Evolutionary conservation across 2,329 filamentous ascomycete genomes (phyloP), one percentile per base, ranked within the genome.

Genomic region (Stachybotrys chlorohalonatus): DNA sequence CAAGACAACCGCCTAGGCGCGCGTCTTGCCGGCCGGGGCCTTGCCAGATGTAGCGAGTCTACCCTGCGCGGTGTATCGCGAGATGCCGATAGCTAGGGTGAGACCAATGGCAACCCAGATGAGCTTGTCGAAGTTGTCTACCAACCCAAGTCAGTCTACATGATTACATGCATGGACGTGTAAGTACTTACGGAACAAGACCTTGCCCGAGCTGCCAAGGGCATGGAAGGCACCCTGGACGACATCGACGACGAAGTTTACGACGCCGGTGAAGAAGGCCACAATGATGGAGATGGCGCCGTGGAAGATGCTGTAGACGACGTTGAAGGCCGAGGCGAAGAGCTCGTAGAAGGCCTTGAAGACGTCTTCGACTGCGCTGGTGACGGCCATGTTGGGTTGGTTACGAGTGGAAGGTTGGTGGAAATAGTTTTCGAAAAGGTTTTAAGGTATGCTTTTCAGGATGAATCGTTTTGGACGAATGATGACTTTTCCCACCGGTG

Each of bases 301-400:
- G 49, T 70, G 65, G 13, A 73, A 55, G 39, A 74, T 45, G 54
- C 66, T 51, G 58, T 68, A 68, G 48, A 67, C 52, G n/a, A 71
- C 66, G 39, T 62, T 59, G 31, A 75, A 59, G 51, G 75, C 56
- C 6, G 71, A 73, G 39, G 67, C 61, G 46, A 74, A 56, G 32
- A 75, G 70, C 63, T 75, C 72, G 56, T 70, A 73, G 61, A 75
- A 63, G 62, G 70, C 73, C 59, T 67, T 70, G 63, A 74, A 62
- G 51, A 74, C 63, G 59, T 72, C 68, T 49, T 62, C 60, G 52
- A 75, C 57, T 32, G 71, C 73, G 49, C 63, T 59, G 24, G 65
- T 64, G 62, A 74, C 56, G 48, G 69, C 63, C 69, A 71, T 70
- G 53, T 53, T 68, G 24, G 24, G 17, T 49, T 55, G 32, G 36